Conservation (phyloP, 2,329 filamentous ascomycete genomes). For the Ophiostoma novo-ulmi region DNA sequence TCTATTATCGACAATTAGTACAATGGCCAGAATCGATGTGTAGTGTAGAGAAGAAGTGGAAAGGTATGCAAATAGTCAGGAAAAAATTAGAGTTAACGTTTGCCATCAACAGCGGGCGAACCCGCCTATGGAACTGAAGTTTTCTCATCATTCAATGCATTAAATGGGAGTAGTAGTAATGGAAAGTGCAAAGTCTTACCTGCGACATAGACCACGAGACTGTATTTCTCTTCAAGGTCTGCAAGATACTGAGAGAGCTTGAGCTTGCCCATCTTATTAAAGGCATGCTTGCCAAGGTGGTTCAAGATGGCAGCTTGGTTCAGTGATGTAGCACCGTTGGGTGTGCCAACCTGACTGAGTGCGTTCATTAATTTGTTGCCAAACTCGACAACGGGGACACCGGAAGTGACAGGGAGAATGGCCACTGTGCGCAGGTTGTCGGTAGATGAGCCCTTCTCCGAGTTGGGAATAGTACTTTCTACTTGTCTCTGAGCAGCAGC, state of each 20-base stretch:
- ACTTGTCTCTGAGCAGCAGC: constrained; percentile 56
- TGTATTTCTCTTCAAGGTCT: constrained; percentile 94
- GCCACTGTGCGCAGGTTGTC: constrained; percentile 90
- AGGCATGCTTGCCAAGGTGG: constrained; percentile 91
- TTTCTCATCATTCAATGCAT: constrained; percentile 48
- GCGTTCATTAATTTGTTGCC: constrained; percentile 84
- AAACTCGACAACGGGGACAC: constrained; percentile 92
- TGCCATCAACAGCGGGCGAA: constrained; percentile 48
- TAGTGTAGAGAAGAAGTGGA: not conserved
- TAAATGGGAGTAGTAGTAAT: not conserved
- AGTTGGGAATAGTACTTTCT: constrained; percentile 54
- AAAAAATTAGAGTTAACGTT: constrained; percentile 64
- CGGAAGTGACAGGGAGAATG: constrained; percentile 81
- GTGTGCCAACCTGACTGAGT: constrained; percentile 79
- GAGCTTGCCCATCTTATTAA: constrained; percentile 94
- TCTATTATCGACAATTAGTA: constrained; percentile 46
- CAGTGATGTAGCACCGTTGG: constrained; percentile 83
- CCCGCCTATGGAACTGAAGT: constrained; percentile 44
- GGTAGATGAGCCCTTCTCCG: constrained; percentile 71
- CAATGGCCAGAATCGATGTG: not conserved
- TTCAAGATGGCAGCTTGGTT: constrained; percentile 93
- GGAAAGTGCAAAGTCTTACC: constrained; percentile 43
- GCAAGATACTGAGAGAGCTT: constrained; percentile 94
- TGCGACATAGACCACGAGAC: constrained; percentile 89
- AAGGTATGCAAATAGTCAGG: constrained; percentile 43